These are phyloP conservation scores for Pyricularia pennisetigena DNA, from an alignment of 2,329 filamentous ascomycete genomes.

Conservation along the genomic window DNA sequence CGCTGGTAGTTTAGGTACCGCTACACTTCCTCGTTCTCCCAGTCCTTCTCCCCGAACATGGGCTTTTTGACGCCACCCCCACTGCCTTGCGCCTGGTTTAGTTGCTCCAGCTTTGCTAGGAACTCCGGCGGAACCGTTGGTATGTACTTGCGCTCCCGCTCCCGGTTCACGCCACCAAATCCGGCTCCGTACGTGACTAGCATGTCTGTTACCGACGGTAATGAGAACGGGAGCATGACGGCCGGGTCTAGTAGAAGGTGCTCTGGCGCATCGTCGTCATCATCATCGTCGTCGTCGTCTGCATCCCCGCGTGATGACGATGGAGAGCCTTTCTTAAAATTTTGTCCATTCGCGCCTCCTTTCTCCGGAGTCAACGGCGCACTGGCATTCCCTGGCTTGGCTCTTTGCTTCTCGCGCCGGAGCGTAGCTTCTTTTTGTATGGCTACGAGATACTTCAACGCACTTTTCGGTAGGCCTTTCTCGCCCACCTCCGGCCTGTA, in stretches of 20 bases:
- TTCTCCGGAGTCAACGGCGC: constrained; percentile 31
- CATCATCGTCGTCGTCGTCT: constrained; percentile 33
- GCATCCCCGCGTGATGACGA: background rate
- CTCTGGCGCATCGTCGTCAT: constrained; percentile 61
- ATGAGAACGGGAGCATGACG: constrained; percentile 83
- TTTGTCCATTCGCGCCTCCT: constrained; percentile 18
- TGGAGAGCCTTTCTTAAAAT: constrained; percentile 5
- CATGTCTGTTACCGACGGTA: constrained; percentile 97
- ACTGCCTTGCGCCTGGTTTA: constrained; percentile 23
- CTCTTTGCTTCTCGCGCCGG: constrained; percentile 42
- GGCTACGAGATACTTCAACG: constrained; percentile 74
- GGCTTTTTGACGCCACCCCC: constrained; percentile 33
- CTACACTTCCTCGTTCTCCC: constrained; percentile 55
- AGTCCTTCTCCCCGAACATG: constrained; percentile 54
- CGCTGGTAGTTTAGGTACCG: background rate
- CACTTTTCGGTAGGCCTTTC: constrained; percentile 79
- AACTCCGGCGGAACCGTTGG: constrained; percentile 93
- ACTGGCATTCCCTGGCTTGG: constrained; percentile 20
- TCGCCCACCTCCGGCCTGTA: constrained; percentile 94
- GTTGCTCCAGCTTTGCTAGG: constrained; percentile 67
- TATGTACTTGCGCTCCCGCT: constrained; percentile 90
- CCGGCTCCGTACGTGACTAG: constrained; percentile 89
- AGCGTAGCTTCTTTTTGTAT: constrained; percentile 65
- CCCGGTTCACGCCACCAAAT: constrained; percentile 84
- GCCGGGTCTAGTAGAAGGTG: constrained; percentile 79